Evolutionary conservation across 352 stramenopile genomes (phyloP).

Genomic region (Saprolegnia parasitica): DNA sequence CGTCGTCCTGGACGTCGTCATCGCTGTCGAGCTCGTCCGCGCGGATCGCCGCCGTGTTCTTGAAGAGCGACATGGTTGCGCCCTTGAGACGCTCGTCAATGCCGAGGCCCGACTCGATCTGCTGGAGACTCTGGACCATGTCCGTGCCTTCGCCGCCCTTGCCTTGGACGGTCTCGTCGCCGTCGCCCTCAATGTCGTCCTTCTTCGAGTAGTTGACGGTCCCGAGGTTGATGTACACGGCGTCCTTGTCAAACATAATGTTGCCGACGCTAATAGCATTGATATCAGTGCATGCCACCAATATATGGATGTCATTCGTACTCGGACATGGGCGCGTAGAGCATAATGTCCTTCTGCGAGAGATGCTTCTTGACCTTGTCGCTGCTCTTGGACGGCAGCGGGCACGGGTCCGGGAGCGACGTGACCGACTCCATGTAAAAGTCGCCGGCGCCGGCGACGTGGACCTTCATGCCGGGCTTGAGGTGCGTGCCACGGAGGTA

Average conservation of each 20-base stretch:
- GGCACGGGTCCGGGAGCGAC: slow-evolving; percentile 95
- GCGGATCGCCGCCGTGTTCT: slow-evolving; percentile 83
- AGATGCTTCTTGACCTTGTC: slow-evolving; percentile 83
- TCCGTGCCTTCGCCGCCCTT: slow-evolving; percentile 81
- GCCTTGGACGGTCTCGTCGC: slow-evolving; percentile 41
- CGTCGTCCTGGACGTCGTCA: slow-evolving; percentile 46
- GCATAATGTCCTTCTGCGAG: slow-evolving; percentile 92
- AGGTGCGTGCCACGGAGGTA: slow-evolving; percentile 98
- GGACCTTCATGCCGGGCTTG: slow-evolving; percentile 94
- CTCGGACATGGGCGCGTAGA: slow-evolving; percentile 88
- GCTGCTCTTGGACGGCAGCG: slow-evolving; percentile 73
- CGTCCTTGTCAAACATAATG: slow-evolving; percentile 99
- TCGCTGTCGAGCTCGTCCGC: slow-evolving; percentile 69
- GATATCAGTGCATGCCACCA: neutral
- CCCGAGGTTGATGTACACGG: slow-evolving; percentile 98
- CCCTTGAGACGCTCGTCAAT: slow-evolving; percentile 94
- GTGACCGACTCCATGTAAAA: slow-evolving; percentile 94
- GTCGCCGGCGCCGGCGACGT: slow-evolving; percentile 98
- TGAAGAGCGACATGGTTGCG: slow-evolving; percentile 94
- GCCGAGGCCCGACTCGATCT: slow-evolving; percentile 57
- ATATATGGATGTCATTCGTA: neutral
- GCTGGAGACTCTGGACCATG: slow-evolving; percentile 94
- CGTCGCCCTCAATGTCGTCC: slow-evolving; percentile 45
- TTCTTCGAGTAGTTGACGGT: slow-evolving; percentile 93
- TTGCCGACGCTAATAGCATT: slow-evolving; percentile 88